A percentile compares a stretch with the other conserved stretches of the same genome.
Evolutionary conservation across 163 green algal genomes (phyloP).

Genomic region (Dunaliella salina): DNA sequence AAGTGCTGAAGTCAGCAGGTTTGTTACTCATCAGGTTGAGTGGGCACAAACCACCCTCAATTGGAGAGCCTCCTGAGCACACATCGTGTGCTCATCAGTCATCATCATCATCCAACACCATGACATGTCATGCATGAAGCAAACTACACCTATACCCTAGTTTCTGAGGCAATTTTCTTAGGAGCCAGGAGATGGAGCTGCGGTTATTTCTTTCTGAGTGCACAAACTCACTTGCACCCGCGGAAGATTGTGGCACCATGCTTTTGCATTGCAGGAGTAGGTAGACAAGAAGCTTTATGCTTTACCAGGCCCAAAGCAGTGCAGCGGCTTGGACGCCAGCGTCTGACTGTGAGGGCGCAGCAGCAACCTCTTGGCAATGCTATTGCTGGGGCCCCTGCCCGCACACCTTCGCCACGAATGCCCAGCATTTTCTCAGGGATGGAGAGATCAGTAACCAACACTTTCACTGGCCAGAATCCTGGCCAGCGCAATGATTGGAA

Average conservation of each 20-base stretch:
- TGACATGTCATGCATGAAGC: too few relatives aligned
- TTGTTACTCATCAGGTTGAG: too few relatives aligned
- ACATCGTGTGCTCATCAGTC: too few relatives aligned
- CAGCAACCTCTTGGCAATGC: neutral
- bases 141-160: too few relatives aligned
- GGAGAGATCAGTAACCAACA: constrained; percentile 3
- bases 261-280: neutral
- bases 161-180: too few relatives aligned
- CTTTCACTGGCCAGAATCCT: constrained; percentile 18
- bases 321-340: neutral
- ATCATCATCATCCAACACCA: too few relatives aligned
- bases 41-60: too few relatives aligned
- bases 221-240: neutral
- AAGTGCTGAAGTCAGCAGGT: too few relatives aligned
- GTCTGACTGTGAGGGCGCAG: neutral
- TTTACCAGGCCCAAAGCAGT: neutral
- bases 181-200: too few relatives aligned
- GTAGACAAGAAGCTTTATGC: neutral
- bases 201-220: neutral
- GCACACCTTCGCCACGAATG: neutral
- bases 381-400: neutral
- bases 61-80: too few relatives aligned
- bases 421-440: neutral
- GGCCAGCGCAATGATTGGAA: neutral
- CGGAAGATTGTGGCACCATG: neutral